phyloP scores from a whole-genome alignment of 345 rosid species.

The Eucalyptus sp. region DNA sequence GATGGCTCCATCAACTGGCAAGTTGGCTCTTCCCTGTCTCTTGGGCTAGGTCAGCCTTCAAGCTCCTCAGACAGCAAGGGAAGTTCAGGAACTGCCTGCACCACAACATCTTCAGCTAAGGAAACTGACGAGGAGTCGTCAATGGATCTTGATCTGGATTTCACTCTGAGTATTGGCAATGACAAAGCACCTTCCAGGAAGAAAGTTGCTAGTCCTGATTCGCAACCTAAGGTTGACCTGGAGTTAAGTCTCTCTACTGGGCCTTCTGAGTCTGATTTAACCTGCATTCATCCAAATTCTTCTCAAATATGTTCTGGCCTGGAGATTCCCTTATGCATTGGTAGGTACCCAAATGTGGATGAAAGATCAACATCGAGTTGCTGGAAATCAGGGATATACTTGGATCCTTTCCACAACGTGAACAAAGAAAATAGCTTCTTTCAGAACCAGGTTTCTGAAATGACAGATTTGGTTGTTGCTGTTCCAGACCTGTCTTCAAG shows the following conservation, averaged over 20 bases:
- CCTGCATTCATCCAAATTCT: conserved; percentile 25
- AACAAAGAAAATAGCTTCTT: conserved; percentile 35
- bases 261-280: conserved; percentile 59
- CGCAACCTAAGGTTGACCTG: conserved; percentile 52
- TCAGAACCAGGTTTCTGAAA: conserved; percentile 22
- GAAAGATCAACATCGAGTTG: conserved; percentile 40
- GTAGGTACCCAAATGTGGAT: conserved; percentile 13
- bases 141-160: conserved; percentile 75
- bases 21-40: conserved; percentile 57
- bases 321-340: conserved; percentile 20
- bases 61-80: conserved; percentile 94
- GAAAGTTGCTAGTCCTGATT: conserved; percentile 16
- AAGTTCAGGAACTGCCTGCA: conserved; percentile 70
- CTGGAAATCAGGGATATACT: conserved; percentile 24
- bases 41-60: conserved; percentile 55
- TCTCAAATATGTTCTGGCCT: conserved; percentile 16
- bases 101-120: conserved; percentile 68
- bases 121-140: conserved; percentile 86
- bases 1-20: conserved; percentile 24
- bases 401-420: background rate
- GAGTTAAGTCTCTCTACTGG: conserved; percentile 68
- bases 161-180: conserved; percentile 70
- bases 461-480: conserved; percentile 10
- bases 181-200: conserved; percentile 32
- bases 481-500: conserved; percentile 54